Conservation (phyloP, 2,329 filamentous ascomycete genomes). For the Fusarium caatingaense region DNA sequence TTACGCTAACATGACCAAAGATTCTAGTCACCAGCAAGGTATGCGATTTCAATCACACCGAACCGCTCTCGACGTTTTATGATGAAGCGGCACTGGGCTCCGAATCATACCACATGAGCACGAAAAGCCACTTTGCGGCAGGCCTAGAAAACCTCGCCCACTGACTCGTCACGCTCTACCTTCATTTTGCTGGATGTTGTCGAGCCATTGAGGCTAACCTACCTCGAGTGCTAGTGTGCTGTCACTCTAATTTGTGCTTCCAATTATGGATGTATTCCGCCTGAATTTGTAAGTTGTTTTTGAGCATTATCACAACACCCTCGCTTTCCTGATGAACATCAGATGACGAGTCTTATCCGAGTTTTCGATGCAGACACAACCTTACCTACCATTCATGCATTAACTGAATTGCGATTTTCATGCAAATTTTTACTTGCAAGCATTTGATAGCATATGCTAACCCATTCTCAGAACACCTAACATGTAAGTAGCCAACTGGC, state of each 20-base stretch:
- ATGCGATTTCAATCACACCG: constrained; percentile 39
- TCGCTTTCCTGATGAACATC: constrained; percentile 56
- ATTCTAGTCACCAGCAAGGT: constrained; percentile 48
- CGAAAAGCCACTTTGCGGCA: constrained; percentile 92
- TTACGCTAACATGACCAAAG: constrained; percentile 49
- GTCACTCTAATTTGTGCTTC: too few species aligned
- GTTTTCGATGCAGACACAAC: constrained; percentile 77
- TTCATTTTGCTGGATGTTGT: constrained; percentile 14
- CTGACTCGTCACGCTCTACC: constrained; percentile 67
- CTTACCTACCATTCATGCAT: constrained; percentile 79
- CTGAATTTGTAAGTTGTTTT: constrained; percentile 27
- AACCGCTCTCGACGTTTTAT: constrained; percentile 56
- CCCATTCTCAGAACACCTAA: constrained; percentile 13
- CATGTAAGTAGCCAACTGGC: constrained; percentile 42
- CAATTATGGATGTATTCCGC: neutral
- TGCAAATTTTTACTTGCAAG: constrained; percentile 14
- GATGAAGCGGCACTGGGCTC: constrained; percentile 99
- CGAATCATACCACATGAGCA: constrained; percentile 77
- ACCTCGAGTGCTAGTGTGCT: constrained; percentile 33
- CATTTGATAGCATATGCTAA: constrained; percentile 38
- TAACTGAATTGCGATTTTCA: constrained; percentile 54
- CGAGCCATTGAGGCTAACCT: constrained; percentile 39
- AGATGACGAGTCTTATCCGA: constrained; percentile 86
- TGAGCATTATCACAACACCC: constrained; percentile 19
- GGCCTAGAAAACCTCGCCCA: constrained; percentile 99